Evolutionary conservation across 2,329 filamentous ascomycete species (phyloP).

Genomic region (Gremmenia infestans): DNA sequence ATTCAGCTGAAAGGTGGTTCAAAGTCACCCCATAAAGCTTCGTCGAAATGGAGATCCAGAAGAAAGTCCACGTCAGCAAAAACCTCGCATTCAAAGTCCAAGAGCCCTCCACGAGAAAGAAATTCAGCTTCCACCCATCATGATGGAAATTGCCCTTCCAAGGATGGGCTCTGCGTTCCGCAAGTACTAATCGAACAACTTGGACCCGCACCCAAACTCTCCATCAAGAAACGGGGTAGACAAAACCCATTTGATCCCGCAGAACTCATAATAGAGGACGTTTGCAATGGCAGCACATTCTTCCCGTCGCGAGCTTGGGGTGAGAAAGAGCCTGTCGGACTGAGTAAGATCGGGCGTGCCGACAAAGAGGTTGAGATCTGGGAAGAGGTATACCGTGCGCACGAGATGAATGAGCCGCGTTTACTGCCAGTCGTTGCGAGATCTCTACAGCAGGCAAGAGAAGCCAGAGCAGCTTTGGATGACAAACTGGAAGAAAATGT

Average conservation of each 20-base stretch:
- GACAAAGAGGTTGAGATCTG: constrained; percentile 10
- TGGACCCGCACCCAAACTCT: background rate
- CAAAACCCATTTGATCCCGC: background rate
- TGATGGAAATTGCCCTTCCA: background rate
- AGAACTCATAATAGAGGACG: background rate
- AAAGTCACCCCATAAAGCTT: background rate
- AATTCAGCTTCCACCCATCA: background rate
- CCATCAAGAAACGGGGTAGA: background rate
- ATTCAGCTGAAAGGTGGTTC: background rate
- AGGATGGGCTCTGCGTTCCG: background rate
- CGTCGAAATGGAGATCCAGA: background rate
- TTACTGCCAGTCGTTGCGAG: constrained; percentile 9
- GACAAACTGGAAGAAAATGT: constrained; percentile 33
- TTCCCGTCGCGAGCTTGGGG: constrained; percentile 13
- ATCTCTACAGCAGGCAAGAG: constrained; percentile 7
- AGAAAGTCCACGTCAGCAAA: background rate
- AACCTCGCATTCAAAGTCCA: background rate
- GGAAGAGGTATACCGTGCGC: constrained; percentile 11
- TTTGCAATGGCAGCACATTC: background rate
- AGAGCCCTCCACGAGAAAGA: background rate
- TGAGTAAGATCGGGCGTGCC: constrained; percentile 15
- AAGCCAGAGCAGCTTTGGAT: constrained; percentile 22
- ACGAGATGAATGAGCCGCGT: constrained; percentile 9
- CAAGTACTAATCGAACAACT: background rate
- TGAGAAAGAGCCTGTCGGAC: constrained; percentile 9